Evolutionary conservation across 1,284 basidiomycete genomes (phyloP).

Genomic region (Gomphus sp.): DNA sequence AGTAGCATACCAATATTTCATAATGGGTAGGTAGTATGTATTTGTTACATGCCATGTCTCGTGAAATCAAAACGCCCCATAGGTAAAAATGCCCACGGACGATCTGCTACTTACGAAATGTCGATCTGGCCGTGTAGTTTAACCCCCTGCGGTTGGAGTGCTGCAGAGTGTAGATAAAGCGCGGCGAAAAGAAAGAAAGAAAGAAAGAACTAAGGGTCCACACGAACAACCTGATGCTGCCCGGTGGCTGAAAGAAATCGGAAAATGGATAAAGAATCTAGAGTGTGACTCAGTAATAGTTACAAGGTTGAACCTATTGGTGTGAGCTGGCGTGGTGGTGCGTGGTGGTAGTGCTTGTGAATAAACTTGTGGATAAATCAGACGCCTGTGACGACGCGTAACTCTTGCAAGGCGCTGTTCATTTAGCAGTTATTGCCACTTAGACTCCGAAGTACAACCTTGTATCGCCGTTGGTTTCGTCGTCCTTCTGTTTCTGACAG

Average conservation of each 20-base stretch:
- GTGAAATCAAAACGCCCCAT: constrained; percentile 8
- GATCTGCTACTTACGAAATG: constrained; percentile 9
- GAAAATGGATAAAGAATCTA: not conserved
- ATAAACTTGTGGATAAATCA: not conserved
- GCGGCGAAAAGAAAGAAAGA: not conserved
- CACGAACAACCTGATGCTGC: not conserved
- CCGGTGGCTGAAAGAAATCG: not conserved
- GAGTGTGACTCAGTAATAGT: not conserved
- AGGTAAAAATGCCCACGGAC: not conserved
- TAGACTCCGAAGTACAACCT: not conserved
- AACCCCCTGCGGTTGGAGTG: not conserved
- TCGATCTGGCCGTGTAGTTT: constrained; percentile 10
- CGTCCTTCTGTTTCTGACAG: not conserved
- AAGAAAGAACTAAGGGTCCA: not conserved
- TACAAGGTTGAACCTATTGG: not conserved
- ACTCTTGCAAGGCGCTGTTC: not conserved
- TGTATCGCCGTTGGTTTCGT: not conserved
- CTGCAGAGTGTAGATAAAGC: constrained; percentile 11
- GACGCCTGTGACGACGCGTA: too few relatives aligned
- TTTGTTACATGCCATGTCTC: not conserved
- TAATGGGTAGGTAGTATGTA: not conserved
- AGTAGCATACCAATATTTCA: too few relatives aligned
- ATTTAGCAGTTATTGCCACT: not conserved
- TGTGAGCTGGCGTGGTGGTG: too few relatives aligned
- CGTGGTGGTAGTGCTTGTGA: too few relatives aligned